Base-by-base conservation (phyloP, 768 basidiomycete species). In the Mrakia blollopis region DNA sequence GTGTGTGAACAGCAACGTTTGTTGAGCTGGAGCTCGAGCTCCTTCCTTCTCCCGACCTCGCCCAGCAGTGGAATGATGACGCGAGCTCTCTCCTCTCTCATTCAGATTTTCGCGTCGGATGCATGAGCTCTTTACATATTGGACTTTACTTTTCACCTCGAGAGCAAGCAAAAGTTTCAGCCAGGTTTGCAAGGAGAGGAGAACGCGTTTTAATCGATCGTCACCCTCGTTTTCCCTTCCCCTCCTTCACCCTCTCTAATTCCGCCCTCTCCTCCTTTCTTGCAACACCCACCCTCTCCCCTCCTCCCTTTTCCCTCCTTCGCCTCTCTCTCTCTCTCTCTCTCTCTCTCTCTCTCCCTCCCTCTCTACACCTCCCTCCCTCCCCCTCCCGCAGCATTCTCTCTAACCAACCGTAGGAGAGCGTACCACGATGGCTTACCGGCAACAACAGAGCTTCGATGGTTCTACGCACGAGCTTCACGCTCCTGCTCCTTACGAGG, bases 401-500 rank as follows among this genome's bases (percentile, higher is more conserved):
- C 21, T 16, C 21, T 54, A 28, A 21, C 39, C 28, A 7, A 30
- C 73, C 41, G n/a, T 21, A n/a, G 32, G 16, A 41, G 28, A 47
- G 28, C 14, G 18, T 13, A 25, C 8, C 67, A 72, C 32, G 60
- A 70, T 70, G 76, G 52, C 76, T 18, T 77, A 77, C 37, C 76
- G 68, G 35, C 76, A 77, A 54, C 52, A 57, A 37, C 69, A 32
- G 50, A 63, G 57, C 16, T 77, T 72, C 44, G 76, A 77, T 47
- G 76, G 70, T 23, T 72, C 70, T 8, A 72, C 69, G 4, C 70
- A 77, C 30, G 76, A 77, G 30, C 76, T 77, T 37, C 47, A 54
- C 39, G 14, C 41, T 16, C 21, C n/a, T 14, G 18, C 69, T 28
- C 70, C 60, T 28, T 77, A 77, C 47, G 63, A 32, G 47, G 68